These are phyloP conservation scores for Juncus effusus DNA, from an alignment of 176 grass and related monocot genomes.

Conservation along the genomic window DNA sequence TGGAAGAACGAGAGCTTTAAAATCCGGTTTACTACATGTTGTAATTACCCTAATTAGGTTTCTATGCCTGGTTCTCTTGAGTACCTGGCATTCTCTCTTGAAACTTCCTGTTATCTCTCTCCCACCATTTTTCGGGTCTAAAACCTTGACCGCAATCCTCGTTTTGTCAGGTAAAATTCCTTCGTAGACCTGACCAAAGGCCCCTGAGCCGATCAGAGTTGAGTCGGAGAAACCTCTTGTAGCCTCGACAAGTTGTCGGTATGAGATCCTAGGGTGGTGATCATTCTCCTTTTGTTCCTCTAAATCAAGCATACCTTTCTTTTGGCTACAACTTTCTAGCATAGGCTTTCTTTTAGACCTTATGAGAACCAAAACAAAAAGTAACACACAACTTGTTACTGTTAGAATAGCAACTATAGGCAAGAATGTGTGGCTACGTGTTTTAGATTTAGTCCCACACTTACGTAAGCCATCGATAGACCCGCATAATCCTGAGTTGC, in stretches of 20 bases:
- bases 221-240: slow-evolving; percentile 65
- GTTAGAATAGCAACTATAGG: slow-evolving; percentile 20
- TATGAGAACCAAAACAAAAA: slow-evolving; percentile 13
- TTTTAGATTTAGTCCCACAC: slow-evolving; percentile 29
- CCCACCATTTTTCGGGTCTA: slow-evolving; percentile 55
- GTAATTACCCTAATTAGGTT: slow-evolving; percentile 91
- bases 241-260: slow-evolving; percentile 69
- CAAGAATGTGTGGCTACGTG: slow-evolving; percentile 23
- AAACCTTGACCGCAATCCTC: slow-evolving; percentile 78
- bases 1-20: slow-evolving; percentile 86
- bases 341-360: slow-evolving; percentile 24
- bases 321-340: not conserved
- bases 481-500: slow-evolving; percentile 48
- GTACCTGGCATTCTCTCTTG: slow-evolving; percentile 83
- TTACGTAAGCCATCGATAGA: slow-evolving; percentile 32
- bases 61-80: slow-evolving; percentile 74
- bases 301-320: slow-evolving; percentile 31
- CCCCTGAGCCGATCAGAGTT: slow-evolving; percentile 57
- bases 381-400: slow-evolving; percentile 7
- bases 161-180: slow-evolving; percentile 61
- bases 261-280: slow-evolving; percentile 67
- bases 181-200: slow-evolving; percentile 71
- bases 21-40: slow-evolving; percentile 75
- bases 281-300: slow-evolving; percentile 49
- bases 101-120: slow-evolving; percentile 67